Evolutionary conservation across 768 basidiomycete species (phyloP).

Genomic region (Amanita rimosa): DNA sequence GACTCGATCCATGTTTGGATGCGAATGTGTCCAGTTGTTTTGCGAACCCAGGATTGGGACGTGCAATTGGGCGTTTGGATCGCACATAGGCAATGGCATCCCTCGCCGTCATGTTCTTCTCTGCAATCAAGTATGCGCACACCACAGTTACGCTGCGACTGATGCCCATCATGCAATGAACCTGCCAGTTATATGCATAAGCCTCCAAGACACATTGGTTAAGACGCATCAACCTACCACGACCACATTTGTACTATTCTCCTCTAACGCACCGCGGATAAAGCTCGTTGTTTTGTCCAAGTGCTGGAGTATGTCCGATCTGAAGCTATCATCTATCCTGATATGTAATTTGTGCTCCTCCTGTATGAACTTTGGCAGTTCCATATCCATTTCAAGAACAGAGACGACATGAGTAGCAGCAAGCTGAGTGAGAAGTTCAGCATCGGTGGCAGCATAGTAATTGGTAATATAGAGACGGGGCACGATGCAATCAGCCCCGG

Average conservation of each 20-base stretch:
- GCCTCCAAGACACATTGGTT: no score
- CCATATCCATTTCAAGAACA: constrained; percentile 40
- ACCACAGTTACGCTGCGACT: constrained; percentile 69
- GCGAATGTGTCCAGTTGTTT: constrained; percentile 39
- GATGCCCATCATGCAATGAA: constrained; percentile 70
- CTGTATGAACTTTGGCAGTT: constrained; percentile 32
- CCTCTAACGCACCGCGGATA: no score
- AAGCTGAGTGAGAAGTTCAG: constrained; percentile 33
- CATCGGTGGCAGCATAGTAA: constrained; percentile 40
- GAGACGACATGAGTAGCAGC: constrained; percentile 71
- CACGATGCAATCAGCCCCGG: constrained; percentile 18
- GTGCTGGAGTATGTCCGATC: no score
- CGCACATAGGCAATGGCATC: constrained; percentile 48
- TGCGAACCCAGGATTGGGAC: constrained; percentile 60
- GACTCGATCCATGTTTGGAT: constrained; percentile 15
- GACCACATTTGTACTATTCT: constrained; percentile 31
- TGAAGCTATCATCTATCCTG: not conserved
- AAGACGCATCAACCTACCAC: constrained; percentile 27
- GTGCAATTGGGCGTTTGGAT: constrained; percentile 45
- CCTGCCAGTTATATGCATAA: constrained; percentile 37
- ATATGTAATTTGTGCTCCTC: constrained; percentile 39
- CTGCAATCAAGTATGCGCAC: constrained; percentile 57
- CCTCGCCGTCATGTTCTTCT: constrained; percentile 35
- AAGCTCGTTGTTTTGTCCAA: no score
- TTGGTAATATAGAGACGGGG: constrained; percentile 55